Conservation (phyloP, 164 flowering plant genomes). For the Malania oleifera region DNA sequence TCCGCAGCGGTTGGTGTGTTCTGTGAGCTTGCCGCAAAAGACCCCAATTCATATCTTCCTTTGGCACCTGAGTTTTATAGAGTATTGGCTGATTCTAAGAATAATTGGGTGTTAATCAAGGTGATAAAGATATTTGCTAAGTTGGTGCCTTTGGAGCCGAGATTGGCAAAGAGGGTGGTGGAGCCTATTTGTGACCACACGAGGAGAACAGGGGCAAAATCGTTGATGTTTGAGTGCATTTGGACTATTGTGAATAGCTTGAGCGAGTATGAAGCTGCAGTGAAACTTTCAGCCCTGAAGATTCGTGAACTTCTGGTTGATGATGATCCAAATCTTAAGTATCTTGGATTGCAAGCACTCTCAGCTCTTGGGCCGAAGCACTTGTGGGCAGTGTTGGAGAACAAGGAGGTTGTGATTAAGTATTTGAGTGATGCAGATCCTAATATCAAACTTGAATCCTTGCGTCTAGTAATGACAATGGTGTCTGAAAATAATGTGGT, state of each 20-base stretch:
- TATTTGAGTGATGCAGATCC: slow-evolving; percentile 76
- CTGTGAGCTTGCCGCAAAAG: slow-evolving; percentile 61
- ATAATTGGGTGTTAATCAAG: slow-evolving; percentile 94
- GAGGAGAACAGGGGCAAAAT: slow-evolving; percentile 70
- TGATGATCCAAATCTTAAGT: slow-evolving; percentile 85
- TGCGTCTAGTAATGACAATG: slow-evolving; percentile 76
- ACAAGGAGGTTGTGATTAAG: slow-evolving; percentile 78
- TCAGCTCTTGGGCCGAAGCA: slow-evolving; percentile 48
- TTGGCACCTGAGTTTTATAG: slow-evolving; percentile 90
- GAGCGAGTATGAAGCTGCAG: slow-evolving; percentile 59
- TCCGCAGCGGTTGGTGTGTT: slow-evolving; percentile 80
- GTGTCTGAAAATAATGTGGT: slow-evolving; percentile 69
- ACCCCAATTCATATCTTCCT: slow-evolving; percentile 69
- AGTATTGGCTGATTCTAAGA: slow-evolving; percentile 73
- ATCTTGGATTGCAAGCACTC: slow-evolving; percentile 81
- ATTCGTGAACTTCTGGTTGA: slow-evolving; percentile 62
- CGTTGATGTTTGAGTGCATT: slow-evolving; percentile 83
- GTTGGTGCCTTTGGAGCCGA: slow-evolving; percentile 66
- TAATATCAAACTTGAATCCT: slow-evolving; percentile 61
- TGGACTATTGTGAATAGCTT: slow-evolving; percentile 65
- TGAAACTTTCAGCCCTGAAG: slow-evolving; percentile 62
- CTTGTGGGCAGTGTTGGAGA: slow-evolving; percentile 83
- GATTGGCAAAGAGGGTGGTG: slow-evolving; percentile 72
- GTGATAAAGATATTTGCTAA: slow-evolving; percentile 76
- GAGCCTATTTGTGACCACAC: slow-evolving; percentile 80